Evolutionary conservation across 1,284 basidiomycete species (phyloP).

Genomic region (Leucocoprinus gongylophorus): DNA sequence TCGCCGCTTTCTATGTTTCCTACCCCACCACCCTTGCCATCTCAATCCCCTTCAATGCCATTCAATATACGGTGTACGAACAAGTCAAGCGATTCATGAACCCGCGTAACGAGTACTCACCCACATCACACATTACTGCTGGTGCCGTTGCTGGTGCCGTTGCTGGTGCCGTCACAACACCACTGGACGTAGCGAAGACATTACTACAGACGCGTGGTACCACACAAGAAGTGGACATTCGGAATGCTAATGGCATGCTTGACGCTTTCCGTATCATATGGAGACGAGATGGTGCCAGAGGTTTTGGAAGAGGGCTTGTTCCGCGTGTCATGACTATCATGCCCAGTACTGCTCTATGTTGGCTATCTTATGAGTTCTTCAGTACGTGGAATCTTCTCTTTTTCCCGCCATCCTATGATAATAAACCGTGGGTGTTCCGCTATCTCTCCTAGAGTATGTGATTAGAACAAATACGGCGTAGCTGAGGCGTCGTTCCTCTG

Average conservation of each 20-base stretch:
- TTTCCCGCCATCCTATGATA: conserved; percentile 7
- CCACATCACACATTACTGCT: conserved; percentile 83
- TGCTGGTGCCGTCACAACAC: conserved; percentile 93
- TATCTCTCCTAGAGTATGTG: conserved; percentile 48
- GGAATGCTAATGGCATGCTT: conserved; percentile 77
- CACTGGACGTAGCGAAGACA: conserved; percentile 98
- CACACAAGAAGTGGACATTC: conserved; percentile 75
- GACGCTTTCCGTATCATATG: conserved; percentile 91
- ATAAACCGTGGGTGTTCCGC: conserved; percentile 14
- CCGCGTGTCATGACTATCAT: conserved; percentile 94
- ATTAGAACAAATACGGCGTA: conserved; percentile 44
- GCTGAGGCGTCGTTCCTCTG: conserved; percentile 5
- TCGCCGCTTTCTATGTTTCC: conserved; percentile 94
- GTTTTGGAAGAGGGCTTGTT: conserved; percentile 83
- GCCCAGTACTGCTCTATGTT: conserved; percentile 96
- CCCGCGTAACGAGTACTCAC: conserved; percentile 83
- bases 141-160: conserved; percentile 92
- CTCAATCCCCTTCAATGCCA: conserved; percentile 96
- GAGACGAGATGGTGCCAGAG: conserved; percentile 76
- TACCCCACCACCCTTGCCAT: conserved; percentile 98
- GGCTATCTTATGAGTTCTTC: conserved; percentile 96
- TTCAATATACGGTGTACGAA: conserved; percentile 97
- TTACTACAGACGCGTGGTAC: conserved; percentile 92
- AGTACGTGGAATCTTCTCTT: conserved; percentile 51
- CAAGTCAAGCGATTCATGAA: conserved; percentile 87